Evolutionary conservation across 192 early-diverging fungal species (phyloP).

Genomic region (Rhizoclosmatium globosum): DNA sequence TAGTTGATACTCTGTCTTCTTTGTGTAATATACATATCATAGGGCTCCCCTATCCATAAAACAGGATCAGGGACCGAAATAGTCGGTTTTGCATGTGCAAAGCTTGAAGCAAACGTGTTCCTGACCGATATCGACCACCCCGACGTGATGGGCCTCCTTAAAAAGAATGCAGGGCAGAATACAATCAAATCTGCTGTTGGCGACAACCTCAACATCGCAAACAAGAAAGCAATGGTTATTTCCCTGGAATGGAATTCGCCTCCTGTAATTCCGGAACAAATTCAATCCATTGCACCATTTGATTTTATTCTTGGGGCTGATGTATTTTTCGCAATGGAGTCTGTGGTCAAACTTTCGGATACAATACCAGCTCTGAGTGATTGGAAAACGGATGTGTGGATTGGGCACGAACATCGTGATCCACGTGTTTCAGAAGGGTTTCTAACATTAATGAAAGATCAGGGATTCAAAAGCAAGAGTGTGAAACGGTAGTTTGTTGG

Average conservation of each 20-base stretch:
- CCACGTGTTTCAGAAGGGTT: constrained; percentile 21
- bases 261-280: constrained; percentile 9
- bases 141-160: too few species aligned
- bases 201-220: background rate
- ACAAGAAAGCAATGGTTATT: background rate
- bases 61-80: constrained; percentile 33
- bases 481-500: constrained; percentile 1
- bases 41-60: too few species aligned
- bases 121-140: too few species aligned
- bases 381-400: constrained; percentile 18
- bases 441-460: constrained; percentile 27
- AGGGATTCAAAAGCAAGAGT: constrained; percentile 24
- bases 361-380: constrained; percentile 26
- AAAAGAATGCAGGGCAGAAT: constrained; percentile 23
- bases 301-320: constrained; percentile 38
- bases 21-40: too few species aligned
- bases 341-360: constrained; percentile 26
- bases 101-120: constrained; percentile 19
- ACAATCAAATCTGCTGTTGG: background rate
- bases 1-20: too few species aligned
- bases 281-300: constrained; percentile 9
- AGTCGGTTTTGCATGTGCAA: constrained; percentile 32
- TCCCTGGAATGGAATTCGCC: constrained; percentile 23
- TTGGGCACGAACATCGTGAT: constrained; percentile 33
- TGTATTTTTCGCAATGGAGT: constrained; percentile 38